phyloP scores from a whole-genome alignment of 345 rosid genomes.

The Bretschneidera sinensis region DNA sequence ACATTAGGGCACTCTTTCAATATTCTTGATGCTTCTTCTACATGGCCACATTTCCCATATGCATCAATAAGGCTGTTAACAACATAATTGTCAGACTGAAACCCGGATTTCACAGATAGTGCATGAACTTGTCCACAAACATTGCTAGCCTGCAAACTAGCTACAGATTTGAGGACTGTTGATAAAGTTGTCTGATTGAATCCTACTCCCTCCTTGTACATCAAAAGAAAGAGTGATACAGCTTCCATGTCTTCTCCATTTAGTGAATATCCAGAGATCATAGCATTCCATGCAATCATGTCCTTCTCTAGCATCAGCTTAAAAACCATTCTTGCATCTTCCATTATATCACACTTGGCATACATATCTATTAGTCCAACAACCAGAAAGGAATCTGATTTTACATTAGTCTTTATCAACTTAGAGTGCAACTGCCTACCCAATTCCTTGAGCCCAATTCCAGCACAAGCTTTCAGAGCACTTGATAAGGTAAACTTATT shows the following conservation, averaged over 20 bases:
- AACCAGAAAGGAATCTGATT: slow-evolving; percentile 38
- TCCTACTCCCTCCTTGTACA: slow-evolving; percentile 31
- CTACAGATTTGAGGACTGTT: slow-evolving; percentile 43
- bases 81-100: slow-evolving; percentile 33
- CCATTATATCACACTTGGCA: slow-evolving; percentile 34
- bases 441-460: slow-evolving; percentile 26
- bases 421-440: slow-evolving; percentile 44
- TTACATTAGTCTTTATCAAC: slow-evolving; percentile 35
- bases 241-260: slow-evolving; percentile 43
- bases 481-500: slow-evolving; percentile 49
- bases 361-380: slow-evolving; percentile 58
- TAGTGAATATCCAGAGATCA: slow-evolving; percentile 47
- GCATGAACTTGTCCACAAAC: slow-evolving; percentile 41
- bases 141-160: slow-evolving; percentile 29
- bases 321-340: slow-evolving; percentile 36
- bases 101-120: slow-evolving; percentile 39
- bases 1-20: slow-evolving; percentile 28
- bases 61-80: slow-evolving; percentile 52
- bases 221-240: slow-evolving; percentile 34
- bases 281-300: slow-evolving; percentile 48
- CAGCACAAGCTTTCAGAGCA: slow-evolving; percentile 47
- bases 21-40: slow-evolving; percentile 32
- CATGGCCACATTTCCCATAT: slow-evolving; percentile 41
- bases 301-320: slow-evolving; percentile 35
- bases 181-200: slow-evolving; percentile 55